Conservation (phyloP, 495 filamentous ascomycete species). For the Talaromyces wortmannii region DNA sequence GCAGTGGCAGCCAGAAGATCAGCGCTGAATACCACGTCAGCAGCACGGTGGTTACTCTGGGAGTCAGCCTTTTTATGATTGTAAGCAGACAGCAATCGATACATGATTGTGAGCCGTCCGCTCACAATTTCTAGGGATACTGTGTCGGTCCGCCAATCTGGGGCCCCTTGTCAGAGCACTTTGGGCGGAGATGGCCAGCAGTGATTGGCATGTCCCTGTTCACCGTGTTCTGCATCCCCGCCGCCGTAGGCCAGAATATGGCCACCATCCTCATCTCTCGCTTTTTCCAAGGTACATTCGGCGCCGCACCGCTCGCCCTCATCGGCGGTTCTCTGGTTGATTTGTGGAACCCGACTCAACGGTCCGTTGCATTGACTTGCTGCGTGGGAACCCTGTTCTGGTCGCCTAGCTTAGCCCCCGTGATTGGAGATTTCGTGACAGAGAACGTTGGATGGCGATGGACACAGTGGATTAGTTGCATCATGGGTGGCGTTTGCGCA, state of each 20-base stretch:
- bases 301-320: constrained; percentile 49
- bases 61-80: background rate
- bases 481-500: constrained; percentile 42
- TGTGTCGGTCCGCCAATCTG: constrained; percentile 42
- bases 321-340: constrained; percentile 51
- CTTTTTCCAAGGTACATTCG: constrained; percentile 50
- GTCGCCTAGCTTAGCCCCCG: constrained; percentile 11
- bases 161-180: constrained; percentile 68
- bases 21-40: background rate
- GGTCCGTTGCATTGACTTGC: constrained; percentile 52
- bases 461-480: constrained; percentile 57
- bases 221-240: constrained; percentile 47
- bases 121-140: constrained; percentile 19
- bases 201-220: constrained; percentile 44
- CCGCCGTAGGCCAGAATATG: constrained; percentile 47
- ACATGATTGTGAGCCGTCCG: too few species aligned
- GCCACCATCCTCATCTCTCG: constrained; percentile 46
- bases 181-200: constrained; percentile 53
- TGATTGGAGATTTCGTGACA: background rate
- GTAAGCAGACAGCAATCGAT: background rate
- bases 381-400: constrained; percentile 43
- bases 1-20: background rate
- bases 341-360: constrained; percentile 50
- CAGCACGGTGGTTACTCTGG: background rate
- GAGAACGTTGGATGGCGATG: constrained; percentile 49